Evolutionary conservation across 192 early-diverging fungal genomes (phyloP).

Genomic region (Gorgonomyces haynaldii): DNA sequence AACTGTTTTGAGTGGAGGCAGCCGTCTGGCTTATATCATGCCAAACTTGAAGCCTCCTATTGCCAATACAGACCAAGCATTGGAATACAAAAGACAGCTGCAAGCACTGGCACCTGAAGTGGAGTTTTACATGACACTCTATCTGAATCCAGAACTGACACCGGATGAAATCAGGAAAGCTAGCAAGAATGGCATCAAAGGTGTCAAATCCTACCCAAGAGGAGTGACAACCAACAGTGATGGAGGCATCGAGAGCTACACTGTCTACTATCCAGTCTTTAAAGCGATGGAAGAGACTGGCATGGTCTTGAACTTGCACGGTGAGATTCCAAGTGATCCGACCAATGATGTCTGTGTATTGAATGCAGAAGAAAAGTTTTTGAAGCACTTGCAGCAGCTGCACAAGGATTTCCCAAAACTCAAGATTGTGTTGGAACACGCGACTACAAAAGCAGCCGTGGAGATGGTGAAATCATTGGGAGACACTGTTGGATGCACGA

Average conservation of each 20-base stretch:
- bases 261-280: constrained; percentile 85
- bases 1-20: constrained; percentile 62
- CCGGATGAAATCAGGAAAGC: constrained; percentile 83
- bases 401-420: constrained; percentile 85
- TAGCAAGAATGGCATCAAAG: constrained; percentile 65
- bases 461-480: constrained; percentile 84
- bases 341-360: constrained; percentile 74
- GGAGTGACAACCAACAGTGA: constrained; percentile 98
- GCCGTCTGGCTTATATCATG: constrained; percentile 85
- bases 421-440: constrained; percentile 93
- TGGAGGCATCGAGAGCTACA: constrained; percentile 82
- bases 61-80: constrained; percentile 71
- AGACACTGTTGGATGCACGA: constrained; percentile 82
- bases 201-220: constrained; percentile 24
- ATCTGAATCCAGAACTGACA: constrained; percentile 76
- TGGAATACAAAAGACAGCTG: constrained; percentile 71
- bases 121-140: constrained; percentile 87
- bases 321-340: constrained; percentile 81
- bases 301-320: constrained; percentile 92
- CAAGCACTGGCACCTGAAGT: constrained; percentile 73
- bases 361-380: constrained; percentile 91
- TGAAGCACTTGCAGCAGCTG: constrained; percentile 71
- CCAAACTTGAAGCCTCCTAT: constrained; percentile 92
- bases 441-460: constrained; percentile 87
- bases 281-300: constrained; percentile 86